These are phyloP conservation scores for Exophiala lecanii-corni DNA, from an alignment of 2,329 filamentous ascomycete species.

Conservation along the genomic window DNA sequence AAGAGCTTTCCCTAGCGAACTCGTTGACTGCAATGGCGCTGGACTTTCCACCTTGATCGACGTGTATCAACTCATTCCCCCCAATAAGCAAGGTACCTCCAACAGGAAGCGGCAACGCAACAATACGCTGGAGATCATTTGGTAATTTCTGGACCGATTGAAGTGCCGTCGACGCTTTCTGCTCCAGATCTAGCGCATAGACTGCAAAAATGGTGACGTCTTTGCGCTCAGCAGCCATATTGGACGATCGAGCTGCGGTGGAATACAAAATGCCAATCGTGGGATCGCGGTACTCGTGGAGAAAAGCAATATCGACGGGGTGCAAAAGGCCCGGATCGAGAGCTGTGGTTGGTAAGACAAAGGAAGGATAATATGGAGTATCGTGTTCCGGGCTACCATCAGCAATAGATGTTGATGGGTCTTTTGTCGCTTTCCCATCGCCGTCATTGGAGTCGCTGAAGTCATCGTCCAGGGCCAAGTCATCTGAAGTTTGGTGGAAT, in stretches of 20 bases:
- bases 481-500: conserved; percentile 79
- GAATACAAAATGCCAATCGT: conserved; percentile 94
- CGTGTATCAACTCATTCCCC: conserved; percentile 84
- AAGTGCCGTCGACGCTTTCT: conserved; percentile 87
- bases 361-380: conserved; percentile 82
- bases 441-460: conserved; percentile 80
- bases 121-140: conserved; percentile 76
- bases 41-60: conserved; percentile 91
- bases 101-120: conserved; percentile 78
- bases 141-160: conserved; percentile 80
- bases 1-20: conserved; percentile 76
- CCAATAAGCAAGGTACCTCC: conserved; percentile 85
- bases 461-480: conserved; percentile 74
- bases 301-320: conserved; percentile 84
- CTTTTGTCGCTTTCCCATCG: conserved; percentile 47
- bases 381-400: conserved; percentile 36
- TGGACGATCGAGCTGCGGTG: conserved; percentile 65
- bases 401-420: conserved; percentile 32
- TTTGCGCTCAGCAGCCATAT: conserved; percentile 68
- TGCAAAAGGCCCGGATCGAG: conserved; percentile 83
- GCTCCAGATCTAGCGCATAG: conserved; percentile 89
- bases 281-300: conserved; percentile 95
- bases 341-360: conserved; percentile 83
- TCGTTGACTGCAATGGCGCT: conserved; percentile 91
- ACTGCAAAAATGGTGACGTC: conserved; percentile 89